These are phyloP conservation scores for Asclepias syriaca DNA, from an alignment of 257 asterid species.

Conservation along the genomic window DNA sequence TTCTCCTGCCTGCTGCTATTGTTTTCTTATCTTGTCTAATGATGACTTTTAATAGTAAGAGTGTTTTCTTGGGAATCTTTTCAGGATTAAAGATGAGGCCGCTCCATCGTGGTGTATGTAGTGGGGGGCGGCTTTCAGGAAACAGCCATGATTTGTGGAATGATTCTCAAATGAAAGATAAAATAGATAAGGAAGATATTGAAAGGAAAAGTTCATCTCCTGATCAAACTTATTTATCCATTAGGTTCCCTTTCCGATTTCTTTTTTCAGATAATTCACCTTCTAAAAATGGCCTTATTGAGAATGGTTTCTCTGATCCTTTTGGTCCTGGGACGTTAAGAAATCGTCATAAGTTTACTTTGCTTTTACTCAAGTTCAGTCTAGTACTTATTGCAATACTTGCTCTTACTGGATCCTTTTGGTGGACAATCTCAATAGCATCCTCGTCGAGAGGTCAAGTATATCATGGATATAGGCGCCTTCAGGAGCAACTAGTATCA, in stretches of 20 bases:
- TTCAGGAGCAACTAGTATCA: constrained; percentile 75
- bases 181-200: constrained; percentile 64
- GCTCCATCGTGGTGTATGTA: constrained; percentile 77
- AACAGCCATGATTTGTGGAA: constrained; percentile 58
- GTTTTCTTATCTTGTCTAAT: not conserved
- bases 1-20: constrained; percentile 1
- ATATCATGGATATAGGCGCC: constrained; percentile 71
- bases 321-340: constrained; percentile 53
- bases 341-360: constrained; percentile 51
- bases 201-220: constrained; percentile 35
- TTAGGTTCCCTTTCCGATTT: constrained; percentile 53
- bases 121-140: constrained; percentile 54
- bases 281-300: constrained; percentile 49
- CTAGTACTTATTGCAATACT: constrained; percentile 70
- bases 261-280: constrained; percentile 50
- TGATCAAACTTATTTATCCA: constrained; percentile 41
- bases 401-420: constrained; percentile 82
- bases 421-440: constrained; percentile 94
- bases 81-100: constrained; percentile 79
- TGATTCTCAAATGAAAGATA: constrained; percentile 83
- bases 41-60: not conserved
- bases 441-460: constrained; percentile 64
- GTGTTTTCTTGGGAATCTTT: constrained; percentile 24
- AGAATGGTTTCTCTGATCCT: constrained; percentile 72
- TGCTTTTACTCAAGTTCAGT: constrained; percentile 50